Conservation (phyloP, 2,329 filamentous ascomycete species). For the Fusarium sp. region DNA sequence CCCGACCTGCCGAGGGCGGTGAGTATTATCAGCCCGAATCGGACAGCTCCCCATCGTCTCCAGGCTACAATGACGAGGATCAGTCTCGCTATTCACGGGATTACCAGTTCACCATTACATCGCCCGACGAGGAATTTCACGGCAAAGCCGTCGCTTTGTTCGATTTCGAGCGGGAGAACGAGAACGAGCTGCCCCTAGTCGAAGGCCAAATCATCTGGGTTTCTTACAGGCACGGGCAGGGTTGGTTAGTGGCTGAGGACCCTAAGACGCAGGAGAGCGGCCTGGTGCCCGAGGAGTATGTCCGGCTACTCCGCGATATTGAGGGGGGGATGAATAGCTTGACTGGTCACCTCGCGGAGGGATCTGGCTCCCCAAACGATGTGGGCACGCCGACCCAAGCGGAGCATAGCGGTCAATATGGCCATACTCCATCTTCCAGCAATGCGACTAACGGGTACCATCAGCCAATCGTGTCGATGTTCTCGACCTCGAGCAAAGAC, state of each 20-base stretch:
- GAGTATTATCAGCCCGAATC: conserved; percentile 65
- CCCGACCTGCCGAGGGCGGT: conserved; percentile 61
- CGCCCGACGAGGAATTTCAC: conserved; percentile 96
- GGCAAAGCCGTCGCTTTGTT: conserved; percentile 96
- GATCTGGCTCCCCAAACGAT: conserved; percentile 64
- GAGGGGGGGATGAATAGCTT: conserved; percentile 86
- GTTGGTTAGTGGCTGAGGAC: conserved; percentile 97
- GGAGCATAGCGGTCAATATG: conserved; percentile 61
- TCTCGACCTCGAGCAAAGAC: conserved; percentile 77
- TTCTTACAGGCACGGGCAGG: conserved; percentile 94
- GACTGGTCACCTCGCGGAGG: conserved; percentile 68
- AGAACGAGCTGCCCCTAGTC: conserved; percentile 91
- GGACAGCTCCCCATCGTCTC: conserved; percentile 69
- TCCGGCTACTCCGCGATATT: conserved; percentile 90
- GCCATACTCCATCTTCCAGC: conserved; percentile 60
- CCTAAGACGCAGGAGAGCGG: conserved; percentile 94
- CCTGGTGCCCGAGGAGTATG: conserved; percentile 95
- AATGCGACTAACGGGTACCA: conserved; percentile 70
- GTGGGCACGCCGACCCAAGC: conserved; percentile 70
- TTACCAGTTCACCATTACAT: conserved; percentile 94
- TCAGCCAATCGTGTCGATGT: conserved; percentile 74
- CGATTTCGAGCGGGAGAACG: conserved; percentile 93
- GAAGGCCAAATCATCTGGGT: conserved; percentile 98
- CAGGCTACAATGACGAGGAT: conserved; percentile 69
- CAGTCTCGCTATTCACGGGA: conserved; percentile 87